phyloP scores from a whole-genome alignment of 1,284 basidiomycete species.

The Leccinum pachyderme region DNA sequence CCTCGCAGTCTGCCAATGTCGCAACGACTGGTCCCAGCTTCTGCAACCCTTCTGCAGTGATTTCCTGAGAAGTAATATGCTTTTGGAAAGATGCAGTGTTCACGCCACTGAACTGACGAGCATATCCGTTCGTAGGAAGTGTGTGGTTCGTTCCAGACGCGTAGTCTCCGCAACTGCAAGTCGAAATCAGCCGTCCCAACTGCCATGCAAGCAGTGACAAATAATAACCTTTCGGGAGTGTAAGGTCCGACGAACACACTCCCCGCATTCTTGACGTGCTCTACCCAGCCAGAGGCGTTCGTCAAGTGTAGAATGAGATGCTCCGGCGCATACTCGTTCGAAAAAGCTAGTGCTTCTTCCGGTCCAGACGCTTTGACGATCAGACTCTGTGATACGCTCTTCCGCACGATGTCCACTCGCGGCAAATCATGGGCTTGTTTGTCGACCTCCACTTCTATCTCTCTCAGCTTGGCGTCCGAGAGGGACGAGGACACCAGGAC shows the following conservation, averaged over 20 bases:
- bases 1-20: conserved; percentile 92
- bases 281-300: conserved; percentile 66
- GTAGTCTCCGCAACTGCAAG: conserved; percentile 89
- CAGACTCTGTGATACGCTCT: conserved; percentile 90
- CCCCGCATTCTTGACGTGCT: conserved; percentile 84
- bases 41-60: conserved; percentile 78
- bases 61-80: conserved; percentile 95
- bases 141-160: conserved; percentile 99
- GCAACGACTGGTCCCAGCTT: conserved; percentile 87
- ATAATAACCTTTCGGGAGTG: conserved; percentile 85
- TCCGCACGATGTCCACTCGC: conserved; percentile 86
- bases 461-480: conserved; percentile 56
- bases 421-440: conserved; percentile 84
- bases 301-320: conserved; percentile 90
- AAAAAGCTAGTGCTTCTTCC: conserved; percentile 83
- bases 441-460: conserved; percentile 87
- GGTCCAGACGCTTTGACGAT: conserved; percentile 74
- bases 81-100: conserved; percentile 99
- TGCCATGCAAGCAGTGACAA: neutral
- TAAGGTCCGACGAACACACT: conserved; percentile 95
- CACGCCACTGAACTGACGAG: conserved; percentile 96
- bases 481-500: conserved; percentile 86
- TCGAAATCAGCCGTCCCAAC: conserved; percentile 7
- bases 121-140: conserved; percentile 92
- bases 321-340: conserved; percentile 97